phyloP scores from a whole-genome alignment of 805 yeast genomes.

The Lipomyces orientalis region DNA sequence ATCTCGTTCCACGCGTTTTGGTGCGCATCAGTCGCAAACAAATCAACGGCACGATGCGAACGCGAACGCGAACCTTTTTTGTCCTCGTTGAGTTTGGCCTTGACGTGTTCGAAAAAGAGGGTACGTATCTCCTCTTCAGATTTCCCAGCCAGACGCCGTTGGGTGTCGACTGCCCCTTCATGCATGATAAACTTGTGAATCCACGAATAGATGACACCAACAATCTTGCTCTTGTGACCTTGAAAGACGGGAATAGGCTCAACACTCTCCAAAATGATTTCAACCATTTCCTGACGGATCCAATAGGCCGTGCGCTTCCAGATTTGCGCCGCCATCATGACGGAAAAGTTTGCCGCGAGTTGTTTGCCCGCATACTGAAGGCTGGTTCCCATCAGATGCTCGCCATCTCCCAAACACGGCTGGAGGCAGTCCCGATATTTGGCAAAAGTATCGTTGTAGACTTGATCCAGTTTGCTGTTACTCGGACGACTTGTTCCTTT shows the following conservation, averaged over 20 bases:
- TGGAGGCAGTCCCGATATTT: not conserved
- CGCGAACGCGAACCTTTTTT: not conserved
- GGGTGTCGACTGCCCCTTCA: not conserved
- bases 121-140: constrained; percentile 1
- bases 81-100: not conserved
- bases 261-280: too few relatives aligned
- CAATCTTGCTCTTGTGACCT: too few relatives aligned
- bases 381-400: not conserved
- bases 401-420: not conserved
- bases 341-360: not conserved
- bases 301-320: too few relatives aligned
- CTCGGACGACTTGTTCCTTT: not conserved
- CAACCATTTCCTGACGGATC: too few relatives aligned
- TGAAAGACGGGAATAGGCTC: too few relatives aligned
- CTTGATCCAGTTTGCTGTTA: not conserved
- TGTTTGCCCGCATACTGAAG: not conserved
- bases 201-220: too few relatives aligned
- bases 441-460: not conserved
- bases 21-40: not conserved
- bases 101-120: not conserved
- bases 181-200: too few relatives aligned
- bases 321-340: too few relatives aligned
- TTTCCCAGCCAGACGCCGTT: not conserved
- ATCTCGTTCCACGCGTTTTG: constrained; percentile 1
- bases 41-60: constrained; percentile 2